These are phyloP conservation scores for Pleurotus platypus DNA, from an alignment of 768 basidiomycete species.

Conservation along the genomic window DNA sequence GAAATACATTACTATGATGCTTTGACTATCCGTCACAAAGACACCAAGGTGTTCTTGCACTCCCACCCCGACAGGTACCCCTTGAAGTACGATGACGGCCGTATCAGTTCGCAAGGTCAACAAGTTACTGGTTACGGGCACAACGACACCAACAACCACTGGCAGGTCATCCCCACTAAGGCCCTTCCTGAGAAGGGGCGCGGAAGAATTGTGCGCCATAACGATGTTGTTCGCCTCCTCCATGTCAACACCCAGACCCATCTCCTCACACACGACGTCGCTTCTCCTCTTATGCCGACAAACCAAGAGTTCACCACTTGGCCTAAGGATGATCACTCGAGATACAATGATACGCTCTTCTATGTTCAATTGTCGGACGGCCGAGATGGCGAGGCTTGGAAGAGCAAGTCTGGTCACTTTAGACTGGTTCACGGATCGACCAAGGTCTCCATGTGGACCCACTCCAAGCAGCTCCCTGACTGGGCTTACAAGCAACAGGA, in stretches of 20 bases:
- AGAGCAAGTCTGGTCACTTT: slow-evolving; percentile 93
- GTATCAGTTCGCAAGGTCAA: slow-evolving; percentile 93
- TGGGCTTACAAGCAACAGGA: slow-evolving; percentile 99
- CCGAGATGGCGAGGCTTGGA: slow-evolving; percentile 79
- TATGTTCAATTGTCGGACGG: slow-evolving; percentile 69
- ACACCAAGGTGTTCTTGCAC: slow-evolving; percentile 90
- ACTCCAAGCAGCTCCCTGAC: slow-evolving; percentile 79
- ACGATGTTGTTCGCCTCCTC: slow-evolving; percentile 84
- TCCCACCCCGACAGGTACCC: slow-evolving; percentile 92
- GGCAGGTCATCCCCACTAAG: slow-evolving; percentile 94
- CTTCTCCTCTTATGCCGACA: slow-evolving; percentile 93
- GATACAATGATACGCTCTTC: slow-evolving; percentile 91
- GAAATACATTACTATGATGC: slow-evolving; percentile 94
- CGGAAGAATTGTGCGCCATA: slow-evolving; percentile 86
- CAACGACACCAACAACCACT: slow-evolving; percentile 91
- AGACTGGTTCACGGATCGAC: slow-evolving; percentile 86
- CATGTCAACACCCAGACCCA: slow-evolving; percentile 82
- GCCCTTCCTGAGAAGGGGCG: slow-evolving; percentile 92
- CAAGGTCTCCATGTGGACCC: slow-evolving; percentile 93
- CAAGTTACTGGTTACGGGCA: slow-evolving; percentile 96
- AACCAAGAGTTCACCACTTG: slow-evolving; percentile 98
- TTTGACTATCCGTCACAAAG: slow-evolving; percentile 84
- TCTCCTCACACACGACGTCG: slow-evolving; percentile 95
- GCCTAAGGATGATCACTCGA: slow-evolving; percentile 70
- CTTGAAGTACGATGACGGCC: slow-evolving; percentile 90